Conservation (phyloP, 352 stramenopile species). For the Phytophthora meadii region DNA sequence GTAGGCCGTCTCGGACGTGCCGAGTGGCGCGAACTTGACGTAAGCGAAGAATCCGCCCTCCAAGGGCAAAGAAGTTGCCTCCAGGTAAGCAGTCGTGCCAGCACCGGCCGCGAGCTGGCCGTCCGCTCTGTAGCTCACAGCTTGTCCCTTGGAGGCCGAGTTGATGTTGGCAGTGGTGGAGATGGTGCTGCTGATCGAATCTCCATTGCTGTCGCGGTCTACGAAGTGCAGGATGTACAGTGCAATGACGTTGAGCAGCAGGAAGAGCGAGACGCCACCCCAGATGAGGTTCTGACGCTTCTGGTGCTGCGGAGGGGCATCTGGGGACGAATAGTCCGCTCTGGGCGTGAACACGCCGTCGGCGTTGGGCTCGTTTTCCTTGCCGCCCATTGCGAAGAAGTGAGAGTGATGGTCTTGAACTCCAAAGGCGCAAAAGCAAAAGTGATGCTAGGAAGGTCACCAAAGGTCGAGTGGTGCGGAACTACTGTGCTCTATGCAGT, state of each 20-base stretch:
- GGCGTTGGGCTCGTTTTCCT: slow-evolving; percentile 48
- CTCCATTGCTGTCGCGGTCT: slow-evolving; percentile 50
- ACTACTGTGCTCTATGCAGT: slow-evolving; percentile 20
- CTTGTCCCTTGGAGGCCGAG: slow-evolving; percentile 50
- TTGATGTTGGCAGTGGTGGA: slow-evolving; percentile 32
- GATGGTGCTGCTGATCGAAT: slow-evolving; percentile 49
- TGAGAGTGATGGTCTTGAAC: slow-evolving; percentile 5
- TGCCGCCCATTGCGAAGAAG: slow-evolving; percentile 33
- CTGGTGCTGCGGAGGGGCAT: slow-evolving; percentile 19
- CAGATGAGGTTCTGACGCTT: slow-evolving; percentile 48
- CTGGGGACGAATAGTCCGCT: slow-evolving; percentile 44
- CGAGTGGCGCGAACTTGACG: slow-evolving; percentile 68
- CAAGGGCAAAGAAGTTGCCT: slow-evolving; percentile 49
- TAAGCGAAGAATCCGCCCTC: slow-evolving; percentile 57
- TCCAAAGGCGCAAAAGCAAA: slow-evolving; percentile 17
- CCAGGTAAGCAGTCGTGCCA: slow-evolving; percentile 76
- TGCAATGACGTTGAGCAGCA: slow-evolving; percentile 84
- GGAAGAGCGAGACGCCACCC: slow-evolving; percentile 52
- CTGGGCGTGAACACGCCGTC: slow-evolving; percentile 61
- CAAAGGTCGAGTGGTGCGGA: background rate
- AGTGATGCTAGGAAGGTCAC: slow-evolving; percentile 22
- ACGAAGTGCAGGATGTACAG: slow-evolving; percentile 86
- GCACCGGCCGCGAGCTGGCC: slow-evolving; percentile 64
- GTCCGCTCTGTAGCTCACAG: slow-evolving; percentile 63
- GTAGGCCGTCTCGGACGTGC: slow-evolving; percentile 50